Base-by-base conservation (phyloP, 805 yeast genomes). In the Hanseniaspora valbyensis region DNA sequence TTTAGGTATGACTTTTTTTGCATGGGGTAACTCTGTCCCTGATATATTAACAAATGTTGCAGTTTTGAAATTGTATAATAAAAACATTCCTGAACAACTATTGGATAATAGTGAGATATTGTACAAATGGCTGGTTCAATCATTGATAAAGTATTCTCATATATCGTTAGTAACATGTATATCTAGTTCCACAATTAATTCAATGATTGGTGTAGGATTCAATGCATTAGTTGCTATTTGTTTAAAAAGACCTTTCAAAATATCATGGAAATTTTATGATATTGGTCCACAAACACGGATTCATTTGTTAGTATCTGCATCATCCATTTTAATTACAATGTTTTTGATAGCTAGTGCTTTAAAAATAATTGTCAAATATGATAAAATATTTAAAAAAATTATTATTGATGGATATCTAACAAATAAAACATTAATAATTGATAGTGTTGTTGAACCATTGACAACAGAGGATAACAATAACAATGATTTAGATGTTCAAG, bases 111-210 rank as follows among this genome's bases (percentile, higher is more conserved):
- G 55, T 18, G 45, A 51, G 3, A 48, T 53, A 4, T 41, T 59
- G 18, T 41, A 41, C 24, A 51, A 44, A 16, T 43, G 49, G 37
- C 40, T 34, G 24, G 29, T 44, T 5, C 49, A 41, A n/a, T 44
- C 46, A 12, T 64, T 67, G 0, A 57, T 68, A 70, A 95, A 94
- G 0, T 82, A 77, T 69, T 90, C 95, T 1, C 70, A 83, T 38
- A 87, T 92, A 83, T 95, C 97, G 0, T 70, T 89, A 19, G 82
- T 89, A 18, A 96, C 97, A 0, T 89, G 97, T 60, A 77, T 89
- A 57, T 98, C 97, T 0, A 89, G 96, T 0, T 96, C 96, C 0
- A 67, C 90, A 54, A 66, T 94, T 39, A 83, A 90, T 52, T 68
- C 83, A 14, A 69, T 92, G 50, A 69, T 87, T 19, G 95, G 97